phyloP scores from a whole-genome alignment of 2,329 filamentous ascomycete genomes.

The Parasarocladium wereldwijsianum region DNA sequence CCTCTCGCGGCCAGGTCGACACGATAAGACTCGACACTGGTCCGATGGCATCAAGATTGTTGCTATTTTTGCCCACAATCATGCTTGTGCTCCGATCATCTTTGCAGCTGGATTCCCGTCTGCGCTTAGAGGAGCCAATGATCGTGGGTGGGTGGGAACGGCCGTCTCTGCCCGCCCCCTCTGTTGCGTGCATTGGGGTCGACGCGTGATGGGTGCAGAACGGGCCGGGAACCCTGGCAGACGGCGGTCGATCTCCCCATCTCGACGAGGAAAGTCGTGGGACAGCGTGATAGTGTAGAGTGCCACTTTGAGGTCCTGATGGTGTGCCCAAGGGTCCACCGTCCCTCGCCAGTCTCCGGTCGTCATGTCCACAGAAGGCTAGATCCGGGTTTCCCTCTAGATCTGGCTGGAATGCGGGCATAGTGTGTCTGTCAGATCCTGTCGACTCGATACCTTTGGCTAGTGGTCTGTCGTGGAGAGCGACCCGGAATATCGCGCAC shows the following conservation, averaged over 20 bases:
- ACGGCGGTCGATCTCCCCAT: neutral
- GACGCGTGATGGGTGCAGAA: neutral
- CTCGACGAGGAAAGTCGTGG: slow-evolving; percentile 3
- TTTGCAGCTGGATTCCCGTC: slow-evolving; percentile 12
- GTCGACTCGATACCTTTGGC: no score
- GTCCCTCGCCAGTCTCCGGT: slow-evolving; percentile 2
- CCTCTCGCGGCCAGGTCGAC: slow-evolving; percentile 19
- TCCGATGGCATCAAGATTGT: slow-evolving; percentile 7
- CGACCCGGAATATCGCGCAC: no score
- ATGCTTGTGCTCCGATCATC: no score
- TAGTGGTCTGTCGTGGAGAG: no score
- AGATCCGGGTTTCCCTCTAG: slow-evolving; percentile 2
- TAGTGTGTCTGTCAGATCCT: no score
- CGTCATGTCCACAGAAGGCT: slow-evolving; percentile 4
- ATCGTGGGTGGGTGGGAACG: slow-evolving; percentile 12
- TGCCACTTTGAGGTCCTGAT: no score
- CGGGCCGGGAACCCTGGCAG: neutral
- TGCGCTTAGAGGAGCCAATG: slow-evolving; percentile 36
- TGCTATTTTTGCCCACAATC: slow-evolving; percentile 9
- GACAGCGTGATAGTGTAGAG: slow-evolving; percentile 1
- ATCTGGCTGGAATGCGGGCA: no score
- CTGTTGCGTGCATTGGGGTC: slow-evolving; percentile 4
- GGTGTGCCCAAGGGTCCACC: slow-evolving; percentile 1
- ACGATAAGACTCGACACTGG: slow-evolving; percentile 3
- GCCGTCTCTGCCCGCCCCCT: slow-evolving; percentile 5